A percentile compares a stretch with the other conserved stretches of the same genome.
Evolutionary conservation across 192 early-diverging fungal genomes (phyloP).

Genomic region (Backusella mclennaniae): DNA sequence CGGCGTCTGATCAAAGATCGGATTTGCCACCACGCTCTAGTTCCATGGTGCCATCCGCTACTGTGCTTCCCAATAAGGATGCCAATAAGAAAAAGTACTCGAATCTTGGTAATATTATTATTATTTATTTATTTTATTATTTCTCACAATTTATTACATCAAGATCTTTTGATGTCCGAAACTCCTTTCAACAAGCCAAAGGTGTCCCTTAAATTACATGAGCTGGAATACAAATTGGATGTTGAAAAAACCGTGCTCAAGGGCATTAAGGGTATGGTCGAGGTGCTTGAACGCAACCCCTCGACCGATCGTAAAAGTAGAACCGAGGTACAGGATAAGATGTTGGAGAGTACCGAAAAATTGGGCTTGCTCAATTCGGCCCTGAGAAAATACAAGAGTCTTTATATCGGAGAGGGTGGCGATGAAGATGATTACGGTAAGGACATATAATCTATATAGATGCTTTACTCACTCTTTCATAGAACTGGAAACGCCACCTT

Average conservation of each 20-base stretch:
- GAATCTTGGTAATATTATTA: conserved; percentile 24
- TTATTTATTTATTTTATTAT: conserved; percentile 19
- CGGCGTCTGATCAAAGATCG: not conserved
- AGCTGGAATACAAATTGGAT: conserved; percentile 86
- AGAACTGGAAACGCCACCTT: conserved; percentile 44
- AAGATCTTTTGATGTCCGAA: conserved; percentile 65
- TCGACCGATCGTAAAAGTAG: conserved; percentile 51
- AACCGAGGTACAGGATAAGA: conserved; percentile 47
- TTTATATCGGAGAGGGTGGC: conserved; percentile 74
- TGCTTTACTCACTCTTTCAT: not conserved
- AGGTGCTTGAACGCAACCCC: conserved; percentile 48
- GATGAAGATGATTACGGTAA: conserved; percentile 71
- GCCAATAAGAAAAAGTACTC: conserved; percentile 20
- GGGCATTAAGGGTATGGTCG: conserved; percentile 65
- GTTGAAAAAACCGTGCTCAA: conserved; percentile 89
- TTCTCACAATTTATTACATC: conserved; percentile 31
- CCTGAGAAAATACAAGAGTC: conserved; percentile 80
- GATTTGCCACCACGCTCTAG: conserved; percentile 17
- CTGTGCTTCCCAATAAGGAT: not conserved
- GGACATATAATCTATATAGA: too few relatives aligned
- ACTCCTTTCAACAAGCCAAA: conserved; percentile 65
- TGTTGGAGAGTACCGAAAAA: conserved; percentile 60
- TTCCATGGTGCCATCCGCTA: conserved; percentile 13
- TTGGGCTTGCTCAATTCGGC: conserved; percentile 67
- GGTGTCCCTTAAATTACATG: conserved; percentile 77